Evolutionary conservation across 2,329 filamentous ascomycete species (phyloP), one percentile per base, ranked within the genome.

Genomic region (Neonectria faginata): DNA sequence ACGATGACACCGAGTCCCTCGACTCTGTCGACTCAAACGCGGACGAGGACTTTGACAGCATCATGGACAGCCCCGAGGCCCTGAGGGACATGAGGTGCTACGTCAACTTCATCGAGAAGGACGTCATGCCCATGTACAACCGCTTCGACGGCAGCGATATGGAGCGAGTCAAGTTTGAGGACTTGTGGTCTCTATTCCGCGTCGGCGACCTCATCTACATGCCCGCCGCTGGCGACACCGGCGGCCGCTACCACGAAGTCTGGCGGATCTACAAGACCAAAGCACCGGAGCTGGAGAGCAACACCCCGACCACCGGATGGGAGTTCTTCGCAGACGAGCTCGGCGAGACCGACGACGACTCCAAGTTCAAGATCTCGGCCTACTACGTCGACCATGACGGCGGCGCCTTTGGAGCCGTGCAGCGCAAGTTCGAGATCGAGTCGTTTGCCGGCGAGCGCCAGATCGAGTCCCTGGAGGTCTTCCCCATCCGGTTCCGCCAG

Each of bases 371-470:
- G 39, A 74, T 81, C 44, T 78, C 73, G 2, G 77, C 78, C 9
- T 82, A 82, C 63, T 81, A 82, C 67, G 78, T 83, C 41, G 80
- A 83, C 52, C 77, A 81, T 61, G 79, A 82, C 14, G 81, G 81
- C 0, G 75, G 70, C 12, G 66, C 70, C 9, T 82, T 77, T 50
- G 79, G 80, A 0, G 76, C 79, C 0, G 79, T 82, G 16, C 76
- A 74, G 7, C 76, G 78, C 57, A 75, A 71, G 39, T 81, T 83
- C 36, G 71, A 74, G 44, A 76, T 83, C 16, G 65, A 76, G 41
- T 71, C 72, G 0, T 83, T 80, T 54, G 69, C 73, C 0, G 80
- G 81, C 48, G 79, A 82, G 64, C 73, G 77, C 16, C 70, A 76
- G 4, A 79, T 82, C 47, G 72, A 76, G 18, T 78, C 76, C 0